Evolutionary conservation across 306 rosid species (phyloP).

Genomic region (Arachis stenosperma): DNA sequence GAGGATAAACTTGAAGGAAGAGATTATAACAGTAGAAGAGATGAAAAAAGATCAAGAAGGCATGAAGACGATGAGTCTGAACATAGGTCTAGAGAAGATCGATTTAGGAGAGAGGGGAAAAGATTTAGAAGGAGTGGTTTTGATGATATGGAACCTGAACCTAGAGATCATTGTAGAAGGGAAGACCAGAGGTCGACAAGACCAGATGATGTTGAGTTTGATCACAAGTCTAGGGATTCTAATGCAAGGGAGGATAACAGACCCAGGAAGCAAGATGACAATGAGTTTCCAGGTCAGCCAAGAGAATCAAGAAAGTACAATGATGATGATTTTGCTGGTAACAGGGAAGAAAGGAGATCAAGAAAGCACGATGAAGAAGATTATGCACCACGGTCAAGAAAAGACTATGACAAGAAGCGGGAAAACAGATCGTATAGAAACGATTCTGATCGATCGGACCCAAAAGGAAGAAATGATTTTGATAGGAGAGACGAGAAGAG

Average conservation of each 20-base stretch:
- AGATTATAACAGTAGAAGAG: slow-evolving; percentile 50
- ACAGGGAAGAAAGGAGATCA: slow-evolving; percentile 54
- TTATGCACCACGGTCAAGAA: slow-evolving; percentile 53
- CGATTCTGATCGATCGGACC: slow-evolving; percentile 34
- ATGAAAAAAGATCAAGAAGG: slow-evolving; percentile 53
- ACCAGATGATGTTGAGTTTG: slow-evolving; percentile 47
- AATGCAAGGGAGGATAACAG: slow-evolving; percentile 59
- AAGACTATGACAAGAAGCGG: slow-evolving; percentile 55
- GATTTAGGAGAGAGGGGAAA: slow-evolving; percentile 56
- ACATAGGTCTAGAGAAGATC: slow-evolving; percentile 49
- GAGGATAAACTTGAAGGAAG: slow-evolving; percentile 46
- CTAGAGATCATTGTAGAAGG: slow-evolving; percentile 50
- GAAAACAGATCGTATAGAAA: slow-evolving; percentile 44
- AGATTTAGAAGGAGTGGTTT: slow-evolving; percentile 41
- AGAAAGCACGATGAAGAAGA: slow-evolving; percentile 50
- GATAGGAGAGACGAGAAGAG: slow-evolving; percentile 52
- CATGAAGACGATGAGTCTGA: slow-evolving; percentile 44
- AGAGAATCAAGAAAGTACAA: slow-evolving; percentile 49
- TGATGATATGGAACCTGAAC: slow-evolving; percentile 42
- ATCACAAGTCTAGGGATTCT: slow-evolving; percentile 49
- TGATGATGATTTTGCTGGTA: slow-evolving; percentile 49
- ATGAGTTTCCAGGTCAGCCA: slow-evolving; percentile 51
- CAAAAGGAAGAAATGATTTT: slow-evolving; percentile 39
- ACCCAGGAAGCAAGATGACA: slow-evolving; percentile 40
- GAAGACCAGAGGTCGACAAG: slow-evolving; percentile 56